Evolutionary conservation across 192 early-diverging fungal genomes (phyloP).

Genomic region (Coemansia sp.): DNA sequence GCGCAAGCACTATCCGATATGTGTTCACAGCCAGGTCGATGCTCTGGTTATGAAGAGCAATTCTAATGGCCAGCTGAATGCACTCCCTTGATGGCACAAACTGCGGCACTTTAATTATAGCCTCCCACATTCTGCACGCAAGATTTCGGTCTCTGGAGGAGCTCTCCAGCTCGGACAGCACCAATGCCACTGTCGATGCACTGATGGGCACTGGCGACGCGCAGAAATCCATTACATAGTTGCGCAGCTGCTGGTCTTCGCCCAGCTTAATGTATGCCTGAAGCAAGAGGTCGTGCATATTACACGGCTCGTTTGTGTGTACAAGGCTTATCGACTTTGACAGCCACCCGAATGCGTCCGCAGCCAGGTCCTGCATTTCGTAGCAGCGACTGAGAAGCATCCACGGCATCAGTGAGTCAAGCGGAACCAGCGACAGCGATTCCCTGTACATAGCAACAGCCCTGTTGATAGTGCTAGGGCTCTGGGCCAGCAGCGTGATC

Average conservation of each 20-base stretch:
- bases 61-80: slow-evolving; percentile 38
- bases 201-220: slow-evolving; percentile 11
- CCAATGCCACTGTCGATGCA: slow-evolving; percentile 10
- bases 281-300: slow-evolving; percentile 30
- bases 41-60: slow-evolving; percentile 25
- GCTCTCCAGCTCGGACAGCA: slow-evolving; percentile 33
- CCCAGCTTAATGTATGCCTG: slow-evolving; percentile 34
- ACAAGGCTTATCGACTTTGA: slow-evolving; percentile 16
- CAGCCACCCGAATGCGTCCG: slow-evolving; percentile 19
- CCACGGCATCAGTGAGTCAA: slow-evolving; percentile 43
- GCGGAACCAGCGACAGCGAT: slow-evolving; percentile 10
- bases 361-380: slow-evolving; percentile 3
- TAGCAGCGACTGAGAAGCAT: slow-evolving; percentile 39
- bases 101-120: slow-evolving; percentile 4
- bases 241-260: slow-evolving; percentile 23
- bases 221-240: slow-evolving; percentile 16
- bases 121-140: slow-evolving; percentile 41
- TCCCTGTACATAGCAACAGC: slow-evolving; percentile 36
- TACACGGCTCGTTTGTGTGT: slow-evolving; percentile 2
- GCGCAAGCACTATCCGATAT: slow-evolving; percentile 28
- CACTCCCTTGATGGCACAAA: slow-evolving; percentile 40
- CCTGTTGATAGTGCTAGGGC: slow-evolving; percentile 19
- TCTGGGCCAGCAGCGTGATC: slow-evolving; percentile 25
- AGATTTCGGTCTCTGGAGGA: slow-evolving; percentile 25
- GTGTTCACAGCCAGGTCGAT: slow-evolving; percentile 26